Evolutionary conservation across 257 asterid species (phyloP), one percentile per base, ranked within the genome.

Genomic region (Buddleja alternifolia): DNA sequence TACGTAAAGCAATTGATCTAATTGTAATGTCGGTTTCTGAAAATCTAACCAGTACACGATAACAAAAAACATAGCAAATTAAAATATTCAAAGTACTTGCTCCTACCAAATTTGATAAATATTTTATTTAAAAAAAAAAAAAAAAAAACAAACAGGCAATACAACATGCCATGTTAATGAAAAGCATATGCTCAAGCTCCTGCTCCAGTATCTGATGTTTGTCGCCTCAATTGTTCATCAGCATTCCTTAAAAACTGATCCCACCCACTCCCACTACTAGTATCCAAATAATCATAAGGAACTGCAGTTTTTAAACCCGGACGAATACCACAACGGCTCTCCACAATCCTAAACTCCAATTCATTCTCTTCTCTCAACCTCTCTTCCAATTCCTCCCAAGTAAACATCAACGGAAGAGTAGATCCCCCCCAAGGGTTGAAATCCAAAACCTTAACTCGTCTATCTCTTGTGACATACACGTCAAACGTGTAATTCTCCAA

Each of bases 381-480:
- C 72, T 73, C 87, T 58, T 88, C 95, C 83, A 93, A 74, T 57
- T 93, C 96, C 21, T 87, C 97, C 97, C 96, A 93, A 20, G 76
- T 62, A 59, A 82, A 93, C 78, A 93, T 52, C 83, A 93, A 65
- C 0, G 96, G 86, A 51, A 90, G 85, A 46, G 99, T 93, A 23
- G 85, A 79, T 10, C 79, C 96, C 42, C 95, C 86, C 99, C 99
- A 93, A 40, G 99, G 90, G 68, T 88, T 93, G 72, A 93, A 93
- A 85, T 93, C 97, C 72, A 93, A 62, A 45, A 93, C 77, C 92
- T 85, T 93, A 50, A 93, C 92, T 20, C 90, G 70, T 42, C 77
- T 80, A 73, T 88, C 94, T 42, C 63, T 72, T 0, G 88, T 86
- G 10, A 93, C 81, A 77, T 90, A 93, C 66, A 88, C 85, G 78